Evolutionary conservation across 208 protist genomes (phyloP).

Genomic region (Leishmania turanica): DNA sequence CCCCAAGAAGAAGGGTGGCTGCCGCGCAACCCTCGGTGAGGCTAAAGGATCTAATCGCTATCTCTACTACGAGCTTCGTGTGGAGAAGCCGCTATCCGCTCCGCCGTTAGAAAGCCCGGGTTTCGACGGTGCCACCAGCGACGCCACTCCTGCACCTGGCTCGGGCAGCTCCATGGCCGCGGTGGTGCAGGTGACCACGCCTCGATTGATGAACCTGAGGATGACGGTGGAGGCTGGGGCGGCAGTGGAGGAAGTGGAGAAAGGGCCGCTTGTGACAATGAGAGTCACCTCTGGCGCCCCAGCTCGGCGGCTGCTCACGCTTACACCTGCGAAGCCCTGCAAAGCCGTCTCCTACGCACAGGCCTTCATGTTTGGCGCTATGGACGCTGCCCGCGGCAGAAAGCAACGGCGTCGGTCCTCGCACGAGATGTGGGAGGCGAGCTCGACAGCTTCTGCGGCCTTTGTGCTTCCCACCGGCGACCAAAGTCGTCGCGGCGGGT

Average conservation of each 20-base stretch:
- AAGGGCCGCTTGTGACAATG: not conserved
- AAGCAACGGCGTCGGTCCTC: not conserved
- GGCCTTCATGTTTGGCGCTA: constrained; percentile 22
- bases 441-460: constrained; percentile 10
- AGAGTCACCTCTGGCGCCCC: constrained; percentile 9
- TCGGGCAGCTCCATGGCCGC: constrained; percentile 1
- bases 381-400: not conserved
- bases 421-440: not conserved
- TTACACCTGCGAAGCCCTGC: constrained; percentile 17
- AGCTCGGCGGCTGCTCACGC: constrained; percentile 11
- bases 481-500: not conserved
- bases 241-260: constrained; percentile 3
- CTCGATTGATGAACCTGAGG: constrained; percentile 22
- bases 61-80: constrained; percentile 30
- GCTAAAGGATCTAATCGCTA: not conserved
- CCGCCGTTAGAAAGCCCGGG: not conserved
- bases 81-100: not conserved
- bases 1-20: constrained; percentile 4
- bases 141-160: not conserved
- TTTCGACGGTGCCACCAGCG: not conserved
- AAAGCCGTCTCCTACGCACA: constrained; percentile 19
- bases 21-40: not conserved
- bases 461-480: constrained; percentile 14
- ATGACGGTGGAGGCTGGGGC: not conserved
- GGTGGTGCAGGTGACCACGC: constrained; percentile 15